A percentile compares a stretch with the other conserved stretches of the same genome.
These are phyloP conservation scores for Suillus plorans DNA, from an alignment of 768 basidiomycete species.

Conservation along the genomic window DNA sequence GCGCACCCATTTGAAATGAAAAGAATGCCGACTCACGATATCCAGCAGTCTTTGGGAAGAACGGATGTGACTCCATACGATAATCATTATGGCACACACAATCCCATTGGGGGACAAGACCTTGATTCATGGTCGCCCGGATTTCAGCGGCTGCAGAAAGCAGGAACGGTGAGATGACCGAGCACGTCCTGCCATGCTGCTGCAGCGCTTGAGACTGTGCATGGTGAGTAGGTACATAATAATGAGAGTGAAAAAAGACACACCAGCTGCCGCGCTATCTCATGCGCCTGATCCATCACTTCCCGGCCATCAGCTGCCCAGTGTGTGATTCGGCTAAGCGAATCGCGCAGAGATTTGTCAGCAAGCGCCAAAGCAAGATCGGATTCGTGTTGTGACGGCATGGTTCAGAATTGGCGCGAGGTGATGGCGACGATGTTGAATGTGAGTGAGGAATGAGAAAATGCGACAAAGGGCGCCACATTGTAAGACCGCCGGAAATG, in stretches of 20 bases:
- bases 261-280: neutral
- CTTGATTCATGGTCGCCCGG: neutral
- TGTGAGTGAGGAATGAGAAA: no score
- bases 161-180: neutral
- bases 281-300: neutral
- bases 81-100: neutral
- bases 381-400: no score
- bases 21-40: neutral
- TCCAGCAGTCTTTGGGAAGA: neutral
- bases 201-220: neutral
- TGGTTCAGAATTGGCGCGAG: no score
- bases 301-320: neutral
- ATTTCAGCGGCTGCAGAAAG: neutral
- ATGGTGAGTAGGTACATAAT: no score
- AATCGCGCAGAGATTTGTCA: no score
- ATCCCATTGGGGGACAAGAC: neutral
- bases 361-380: no score
- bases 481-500: no score
- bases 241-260: neutral
- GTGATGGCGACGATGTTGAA: no score
- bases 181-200: neutral
- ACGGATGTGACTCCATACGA: neutral
- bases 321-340: rapidly evolving
- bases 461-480: no score
- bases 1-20: neutral